A percentile compares a stretch with the other conserved stretches of the same genome.
Conservation (phyloP, 345 rosid genomes). For the Eucalyptus tenuipes region DNA sequence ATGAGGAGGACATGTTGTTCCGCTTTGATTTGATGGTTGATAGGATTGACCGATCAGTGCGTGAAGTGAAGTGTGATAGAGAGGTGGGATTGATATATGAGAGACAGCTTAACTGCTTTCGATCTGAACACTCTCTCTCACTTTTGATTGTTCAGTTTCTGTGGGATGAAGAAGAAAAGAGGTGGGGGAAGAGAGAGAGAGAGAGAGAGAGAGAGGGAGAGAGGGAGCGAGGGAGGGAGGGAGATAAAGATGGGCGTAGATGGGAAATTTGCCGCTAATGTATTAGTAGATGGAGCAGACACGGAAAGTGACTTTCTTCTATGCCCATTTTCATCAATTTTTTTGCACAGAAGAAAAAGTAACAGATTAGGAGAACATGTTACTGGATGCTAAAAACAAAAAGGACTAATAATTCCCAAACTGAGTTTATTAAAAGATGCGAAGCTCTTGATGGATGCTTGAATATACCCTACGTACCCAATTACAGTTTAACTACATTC, state of each 20-base stretch:
- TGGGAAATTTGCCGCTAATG: neutral
- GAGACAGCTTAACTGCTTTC: constrained; percentile 28
- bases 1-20: constrained; percentile 6
- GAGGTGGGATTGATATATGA: neutral
- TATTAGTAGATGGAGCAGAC: neutral
- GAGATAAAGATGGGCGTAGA: neutral
- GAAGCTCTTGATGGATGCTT: neutral
- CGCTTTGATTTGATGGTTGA: constrained; percentile 63
- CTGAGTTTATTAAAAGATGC: neutral
- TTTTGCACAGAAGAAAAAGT: neutral
- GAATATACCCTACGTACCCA: neutral
- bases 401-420: neutral
- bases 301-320: neutral
- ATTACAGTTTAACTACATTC: neutral
- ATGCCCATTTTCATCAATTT: neutral
- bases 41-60: constrained; percentile 40
- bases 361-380: neutral
- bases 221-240: neutral
- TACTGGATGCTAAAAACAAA: neutral
- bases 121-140: neutral
- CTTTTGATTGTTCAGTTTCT: constrained; percentile 42
- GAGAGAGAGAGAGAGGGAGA: neutral
- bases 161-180: neutral
- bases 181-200: neutral
- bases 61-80: constrained; percentile 12